These are phyloP conservation scores for Passiflora organensis DNA, from an alignment of 345 rosid species.

Conservation along the genomic window DNA sequence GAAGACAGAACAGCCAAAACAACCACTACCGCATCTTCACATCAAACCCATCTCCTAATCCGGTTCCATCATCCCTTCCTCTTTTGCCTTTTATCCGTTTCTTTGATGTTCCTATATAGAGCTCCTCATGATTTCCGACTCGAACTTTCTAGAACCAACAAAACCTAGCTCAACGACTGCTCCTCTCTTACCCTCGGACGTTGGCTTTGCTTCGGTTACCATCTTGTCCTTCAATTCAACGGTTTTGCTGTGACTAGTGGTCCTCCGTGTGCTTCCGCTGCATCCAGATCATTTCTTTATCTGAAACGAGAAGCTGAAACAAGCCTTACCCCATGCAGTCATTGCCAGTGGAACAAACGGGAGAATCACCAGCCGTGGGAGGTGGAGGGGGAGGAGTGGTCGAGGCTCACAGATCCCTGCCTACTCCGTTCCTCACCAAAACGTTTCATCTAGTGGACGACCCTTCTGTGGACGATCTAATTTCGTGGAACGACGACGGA, in stretches of 20 bases:
- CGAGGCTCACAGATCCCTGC: conserved; percentile 74
- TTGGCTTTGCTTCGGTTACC: neutral
- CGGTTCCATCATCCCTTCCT: too few species aligned
- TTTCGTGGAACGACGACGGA: conserved; percentile 92
- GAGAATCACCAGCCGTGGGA: conserved; percentile 41
- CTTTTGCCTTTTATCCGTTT: neutral
- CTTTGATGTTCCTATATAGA: conserved; percentile 1
- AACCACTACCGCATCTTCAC: conserved; percentile 7
- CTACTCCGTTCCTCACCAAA: conserved; percentile 86
- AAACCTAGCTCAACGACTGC: too few species aligned
- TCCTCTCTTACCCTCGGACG: neutral
- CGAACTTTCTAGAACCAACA: conserved; percentile 82
- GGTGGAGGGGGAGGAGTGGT: too few species aligned
- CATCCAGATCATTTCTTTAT: conserved; percentile 34
- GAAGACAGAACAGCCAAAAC: too few species aligned
- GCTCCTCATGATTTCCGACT: conserved; percentile 39
- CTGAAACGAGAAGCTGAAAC: too few species aligned
- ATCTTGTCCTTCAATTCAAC: neutral
- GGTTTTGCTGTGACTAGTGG: neutral
- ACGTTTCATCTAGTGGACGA: conserved; percentile 86
- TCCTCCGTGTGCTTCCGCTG: too few species aligned
- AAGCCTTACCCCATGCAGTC: conserved; percentile 47
- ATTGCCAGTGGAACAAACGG: conserved; percentile 61
- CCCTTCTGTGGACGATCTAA: conserved; percentile 59
- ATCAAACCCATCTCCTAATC: too few species aligned